Base-by-base conservation (phyloP, 164 flowering plant genomes). In the Chimonanthus salicifolius region DNA sequence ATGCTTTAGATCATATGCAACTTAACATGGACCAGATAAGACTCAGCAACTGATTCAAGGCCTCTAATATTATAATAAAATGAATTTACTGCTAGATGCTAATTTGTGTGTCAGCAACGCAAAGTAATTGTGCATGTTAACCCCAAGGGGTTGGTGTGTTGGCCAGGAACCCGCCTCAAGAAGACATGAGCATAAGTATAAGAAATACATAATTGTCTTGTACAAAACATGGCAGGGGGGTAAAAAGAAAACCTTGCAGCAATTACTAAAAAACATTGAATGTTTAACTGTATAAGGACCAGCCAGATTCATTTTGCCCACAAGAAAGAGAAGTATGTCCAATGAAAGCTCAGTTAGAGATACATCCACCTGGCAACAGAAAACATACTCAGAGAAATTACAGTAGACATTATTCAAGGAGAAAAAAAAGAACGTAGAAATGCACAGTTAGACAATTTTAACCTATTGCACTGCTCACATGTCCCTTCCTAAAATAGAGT, bases 211-310 rank as follows among this genome's bases (percentile, higher is more conserved):
- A 65, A 20, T 5, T 63, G 43, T 33, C 6, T 63, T 20, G 46
- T 64, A 2, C 72, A 72, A 11, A 68, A 45, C 71, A 51, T 51
- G n/a, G 62, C 15, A 74, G 47, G 46, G 46, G 7, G 70, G 43
- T 49, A 49, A 64, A 64, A 54, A 54, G n/a, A 76, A 67, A 78
- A 91, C 99, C 97, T 91, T 89, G 92, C 94, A 91, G 76, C 90
- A 87, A 76, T 90, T 89, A 74, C 90, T 83, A 78, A 90, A 78
- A 69, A 91, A 84, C 70, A 47, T 65, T 54, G 93, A 85, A 78
- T 77, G 85, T 77, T 79, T 86, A 76, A 91, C 86, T n/a, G 89
- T 85, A 81, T 71, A 95, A 46, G 99, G 98, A 75, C 99, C 98
- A 77, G 94, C 97, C 77, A 92, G 77, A 77, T 90, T 71, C 82